Conservation (phyloP, 1,284 basidiomycete species). For the Rhodotorula sp. region DNA sequence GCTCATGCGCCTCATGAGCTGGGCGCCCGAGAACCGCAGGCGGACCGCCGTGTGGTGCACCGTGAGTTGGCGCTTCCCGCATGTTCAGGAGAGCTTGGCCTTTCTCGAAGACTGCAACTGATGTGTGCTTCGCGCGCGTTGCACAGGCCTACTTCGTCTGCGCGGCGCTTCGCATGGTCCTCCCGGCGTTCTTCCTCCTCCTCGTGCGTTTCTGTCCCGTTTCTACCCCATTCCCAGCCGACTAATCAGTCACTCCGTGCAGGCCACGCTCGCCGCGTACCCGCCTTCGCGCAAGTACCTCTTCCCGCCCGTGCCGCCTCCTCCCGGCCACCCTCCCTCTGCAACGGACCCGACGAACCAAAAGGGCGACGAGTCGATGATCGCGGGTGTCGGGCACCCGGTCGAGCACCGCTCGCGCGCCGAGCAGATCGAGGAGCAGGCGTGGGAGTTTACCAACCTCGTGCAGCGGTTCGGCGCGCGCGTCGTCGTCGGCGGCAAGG, state of each 20-base stretch:
- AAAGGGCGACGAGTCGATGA: slow-evolving; percentile 52
- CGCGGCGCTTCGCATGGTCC: slow-evolving; percentile 55
- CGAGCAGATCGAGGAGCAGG: slow-evolving; percentile 55
- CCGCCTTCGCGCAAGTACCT: slow-evolving; percentile 55
- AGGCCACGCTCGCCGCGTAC: slow-evolving; percentile 55
- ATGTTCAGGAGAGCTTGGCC: too few relatives aligned
- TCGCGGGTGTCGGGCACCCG: slow-evolving; percentile 51
- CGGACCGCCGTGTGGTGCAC: slow-evolving; percentile 32
- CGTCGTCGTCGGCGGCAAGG: slow-evolving; percentile 47
- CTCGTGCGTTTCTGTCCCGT: slow-evolving; percentile 13
- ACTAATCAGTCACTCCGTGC: neutral
- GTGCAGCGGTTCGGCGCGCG: slow-evolving; percentile 51
- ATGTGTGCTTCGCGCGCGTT: too few relatives aligned
- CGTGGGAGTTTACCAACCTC: slow-evolving; percentile 53
- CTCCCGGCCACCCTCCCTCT: slow-evolving; percentile 51
- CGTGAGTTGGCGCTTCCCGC: slow-evolving; percentile 10
- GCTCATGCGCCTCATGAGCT: slow-evolving; percentile 35
- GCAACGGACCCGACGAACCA: slow-evolving; percentile 54
- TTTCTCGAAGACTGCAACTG: neutral
- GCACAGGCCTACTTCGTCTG: slow-evolving; percentile 55
- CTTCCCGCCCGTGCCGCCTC: slow-evolving; percentile 54
- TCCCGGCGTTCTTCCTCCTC: slow-evolving; percentile 52
- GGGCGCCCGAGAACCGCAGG: slow-evolving; percentile 22
- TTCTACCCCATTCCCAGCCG: neutral
- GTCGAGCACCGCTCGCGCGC: slow-evolving; percentile 51